A percentile compares a stretch with the other conserved stretches of the same genome.
These are phyloP conservation scores for Trichoderma pleuroti DNA, from an alignment of 2,329 filamentous ascomycete species.

Conservation along the genomic window DNA sequence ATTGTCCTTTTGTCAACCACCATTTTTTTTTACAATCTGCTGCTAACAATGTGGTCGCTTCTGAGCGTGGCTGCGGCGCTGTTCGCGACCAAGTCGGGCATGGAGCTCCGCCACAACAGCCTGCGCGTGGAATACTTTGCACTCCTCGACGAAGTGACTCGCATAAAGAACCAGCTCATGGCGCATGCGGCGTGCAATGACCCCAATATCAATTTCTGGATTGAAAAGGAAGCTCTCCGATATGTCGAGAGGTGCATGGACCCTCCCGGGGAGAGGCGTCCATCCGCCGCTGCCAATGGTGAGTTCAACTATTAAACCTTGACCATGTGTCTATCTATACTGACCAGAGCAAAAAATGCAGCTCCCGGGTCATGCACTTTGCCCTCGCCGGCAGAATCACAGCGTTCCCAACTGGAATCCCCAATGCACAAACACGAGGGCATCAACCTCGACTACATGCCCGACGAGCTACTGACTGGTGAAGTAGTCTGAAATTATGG, in stretches of 20 bases:
- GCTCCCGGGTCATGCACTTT: slow-evolving; percentile 7
- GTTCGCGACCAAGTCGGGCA: slow-evolving; percentile 46
- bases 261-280: not conserved
- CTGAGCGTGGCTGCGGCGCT: slow-evolving; percentile 66
- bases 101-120: slow-evolving; percentile 43
- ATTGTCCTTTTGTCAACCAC: not conserved
- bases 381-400: slow-evolving; percentile 16
- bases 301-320: no score
- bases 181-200: slow-evolving; percentile 51
- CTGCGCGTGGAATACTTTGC: slow-evolving; percentile 43
- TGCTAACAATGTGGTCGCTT: slow-evolving; percentile 65
- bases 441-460: slow-evolving; percentile 33
- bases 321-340: no score
- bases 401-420: not conserved
- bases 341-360: not conserved
- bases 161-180: slow-evolving; percentile 51
- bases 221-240: slow-evolving; percentile 49
- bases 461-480: slow-evolving; percentile 33
- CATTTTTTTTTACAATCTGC: not conserved
- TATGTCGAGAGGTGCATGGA: slow-evolving; percentile 38
- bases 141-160: slow-evolving; percentile 43
- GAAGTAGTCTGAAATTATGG: not conserved
- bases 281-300: slow-evolving; percentile 8
- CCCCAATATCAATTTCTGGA: slow-evolving; percentile 51
- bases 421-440: not conserved